Evolutionary conservation across 2,329 filamentous ascomycete genomes (phyloP), one percentile per base, ranked within the genome.

Genomic region (Aspergillus pseudoviridinutans): DNA sequence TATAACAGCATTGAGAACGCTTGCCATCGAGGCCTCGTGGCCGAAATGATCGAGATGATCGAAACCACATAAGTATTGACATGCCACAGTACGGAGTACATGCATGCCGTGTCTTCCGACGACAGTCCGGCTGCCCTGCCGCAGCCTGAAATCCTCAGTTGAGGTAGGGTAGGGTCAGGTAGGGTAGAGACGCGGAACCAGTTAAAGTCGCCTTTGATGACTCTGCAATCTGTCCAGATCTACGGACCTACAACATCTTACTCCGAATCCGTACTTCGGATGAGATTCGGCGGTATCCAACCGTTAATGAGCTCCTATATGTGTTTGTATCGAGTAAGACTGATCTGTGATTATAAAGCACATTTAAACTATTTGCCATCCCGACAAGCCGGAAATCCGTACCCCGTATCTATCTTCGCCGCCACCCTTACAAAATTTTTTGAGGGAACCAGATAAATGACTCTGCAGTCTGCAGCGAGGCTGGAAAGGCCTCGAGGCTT

Each of bases 401-500:
- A 51, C 51, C 47, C 25, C 22, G 44, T 51, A 24, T 49, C 29
- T 20, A 25, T 14, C 27, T 41, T 51, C 29, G 56, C 55, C 58
- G 56, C 58, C 28, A 52, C 24, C 46, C 29, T 22, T 25, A 41
- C 41, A 32, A 54, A 50, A 54, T 50, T 56, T 59, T 56, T 51
- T 24, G 20, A 35, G 6, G 27, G 47, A 58, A 56, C 53, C 53
- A 58, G 52, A 50, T 24, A 49, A 58, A n/a, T 57, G 46, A 47
- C 42, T 44, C 20, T 25, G n/a, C 57, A 59, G 51, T 54, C 59
- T 53, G 47, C 22, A 28, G 53, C 29, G 55, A 61, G 58, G 60
- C 60, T 61, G 60, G 60, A 46, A 20, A 29, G 25, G 27, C 44
- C 57, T 56, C 57, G 46, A 56, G 57, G 57, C 47, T 41, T 41